phyloP scores from a whole-genome alignment of 2,329 filamentous ascomycete species.

The Colletotrichum caudatum region DNA sequence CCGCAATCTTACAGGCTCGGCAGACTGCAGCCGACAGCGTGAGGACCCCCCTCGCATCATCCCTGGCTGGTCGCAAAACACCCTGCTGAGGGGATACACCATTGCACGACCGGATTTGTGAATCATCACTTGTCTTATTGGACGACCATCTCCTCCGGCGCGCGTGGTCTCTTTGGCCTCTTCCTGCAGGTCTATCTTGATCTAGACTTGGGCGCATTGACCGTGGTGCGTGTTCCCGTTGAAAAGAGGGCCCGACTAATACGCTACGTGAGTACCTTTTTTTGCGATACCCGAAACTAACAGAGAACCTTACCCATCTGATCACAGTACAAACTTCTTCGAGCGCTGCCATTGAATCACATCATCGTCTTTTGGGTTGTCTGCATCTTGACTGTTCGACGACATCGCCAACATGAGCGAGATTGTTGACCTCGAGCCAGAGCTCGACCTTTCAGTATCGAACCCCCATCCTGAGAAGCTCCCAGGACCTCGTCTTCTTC shows the following conservation, averaged over 20 bases:
- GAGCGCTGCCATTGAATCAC: neutral
- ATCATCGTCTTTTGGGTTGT: conserved; percentile 8
- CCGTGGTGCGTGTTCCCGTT: conserved; percentile 27
- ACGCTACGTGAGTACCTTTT: conserved; percentile 27
- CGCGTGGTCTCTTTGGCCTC: conserved; percentile 33
- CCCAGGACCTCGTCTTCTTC: conserved; percentile 60
- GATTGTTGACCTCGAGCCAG: conserved; percentile 2
- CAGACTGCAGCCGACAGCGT: conserved; percentile 32
- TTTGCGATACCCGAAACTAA: conserved; percentile 17
- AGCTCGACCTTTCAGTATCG: conserved; percentile 55
- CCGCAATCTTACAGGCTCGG: conserved; percentile 45
- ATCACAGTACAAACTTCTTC: conserved; percentile 10
- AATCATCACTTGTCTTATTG: conserved; percentile 42
- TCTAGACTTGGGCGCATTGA: conserved; percentile 30
- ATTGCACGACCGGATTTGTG: conserved; percentile 41
- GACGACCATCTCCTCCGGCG: conserved; percentile 6
- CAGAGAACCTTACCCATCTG: conserved; percentile 14
- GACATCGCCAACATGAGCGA: conserved; percentile 29
- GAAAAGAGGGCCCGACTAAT: conserved; percentile 40
- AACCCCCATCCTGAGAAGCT: conserved; percentile 58
- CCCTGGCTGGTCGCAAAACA: conserved; percentile 32
- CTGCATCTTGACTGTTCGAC: conserved; percentile 1
- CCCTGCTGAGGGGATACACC: conserved; percentile 28
- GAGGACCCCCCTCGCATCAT: conserved; percentile 27
- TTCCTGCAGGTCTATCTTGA: conserved; percentile 37